Base-by-base conservation (phyloP, 2,329 filamentous ascomycete species). In the Aureobasidium sp. region DNA sequence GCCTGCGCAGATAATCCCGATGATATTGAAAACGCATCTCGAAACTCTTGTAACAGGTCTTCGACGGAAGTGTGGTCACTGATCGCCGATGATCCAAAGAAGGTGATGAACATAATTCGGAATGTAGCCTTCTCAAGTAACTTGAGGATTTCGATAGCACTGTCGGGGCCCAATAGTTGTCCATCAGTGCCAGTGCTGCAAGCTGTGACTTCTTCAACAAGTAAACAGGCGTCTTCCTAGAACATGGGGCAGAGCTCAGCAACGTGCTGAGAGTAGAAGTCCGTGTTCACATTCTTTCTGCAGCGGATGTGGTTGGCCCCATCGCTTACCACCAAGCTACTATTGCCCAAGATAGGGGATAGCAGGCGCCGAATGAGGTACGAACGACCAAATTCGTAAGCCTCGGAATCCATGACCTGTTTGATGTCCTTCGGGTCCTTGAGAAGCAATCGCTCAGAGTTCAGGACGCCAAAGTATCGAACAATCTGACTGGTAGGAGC, bases 291-390 rank as follows among this genome's bases (percentile, higher is more conserved):
- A 12, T 31, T 24, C n/a, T 29, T 37, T 15, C 57, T 31, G 44
- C 31, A 60, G 3, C 19, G 35, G 1, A 60, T 49, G 24, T 60
- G 57, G 4, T 60, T 24, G 22, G 57, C 35, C 9, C 57, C 57
- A 60, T 60, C 57, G 11, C 9, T 40, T 5, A 50, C 45, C 17
- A 60, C 57, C 35, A 50, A 33, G 22, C 57, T 60, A 3, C 31
- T 31, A 24, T 60, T 60, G 6, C 57, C 57, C n/a, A 60, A 8
- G 1, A 50, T 24, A 9, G 57, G 57, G n/a, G 57, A 60, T 17
- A 60, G n/a, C 3, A 60, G 35, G 27, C 57, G 57, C 15, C 57
- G 45, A 33, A 60, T 60, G 15, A 60, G 57, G 19, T 60, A 60
- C 0, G 57, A 60, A 22, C 57, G 44, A 31, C 57, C 57, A n/a